phyloP scores from a whole-genome alignment of 2,329 filamentous ascomycete species.

The Aspergillus pseudotamarii region DNA sequence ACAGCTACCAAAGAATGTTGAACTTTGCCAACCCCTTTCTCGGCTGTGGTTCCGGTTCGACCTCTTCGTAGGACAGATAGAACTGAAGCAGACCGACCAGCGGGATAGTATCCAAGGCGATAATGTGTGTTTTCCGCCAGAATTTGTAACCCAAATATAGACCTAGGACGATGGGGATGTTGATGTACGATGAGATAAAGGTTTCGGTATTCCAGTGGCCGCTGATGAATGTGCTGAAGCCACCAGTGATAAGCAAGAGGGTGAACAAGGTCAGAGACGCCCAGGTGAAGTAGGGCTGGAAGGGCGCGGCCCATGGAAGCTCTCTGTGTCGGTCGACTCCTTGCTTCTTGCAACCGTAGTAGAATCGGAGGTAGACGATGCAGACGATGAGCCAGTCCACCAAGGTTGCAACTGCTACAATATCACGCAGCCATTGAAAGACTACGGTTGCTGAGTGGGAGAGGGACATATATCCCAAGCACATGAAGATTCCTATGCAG shows the following conservation, averaged over 20 bases:
- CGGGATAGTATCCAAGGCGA: conserved; percentile 37
- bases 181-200: conserved; percentile 60
- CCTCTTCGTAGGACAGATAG: conserved; percentile 27
- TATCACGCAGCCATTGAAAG: conserved; percentile 68
- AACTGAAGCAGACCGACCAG: conserved; percentile 23
- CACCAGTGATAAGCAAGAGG: conserved; percentile 67
- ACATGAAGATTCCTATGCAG: conserved; percentile 43
- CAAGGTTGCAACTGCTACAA: conserved; percentile 41
- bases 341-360: conserved; percentile 44
- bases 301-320: conserved; percentile 52
- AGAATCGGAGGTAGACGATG: conserved; percentile 56
- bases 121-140: conserved; percentile 40
- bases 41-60: conserved; percentile 28
- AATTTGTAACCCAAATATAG: conserved; percentile 52
- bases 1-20: conserved; percentile 30
- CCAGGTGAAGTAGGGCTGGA: conserved; percentile 65
- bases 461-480: conserved; percentile 62
- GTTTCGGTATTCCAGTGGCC: conserved; percentile 57
- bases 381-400: conserved; percentile 64
- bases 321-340: conserved; percentile 32
- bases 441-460: conserved; percentile 56
- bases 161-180: conserved; percentile 59
- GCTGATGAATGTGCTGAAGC: conserved; percentile 55
- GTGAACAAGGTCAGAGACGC: conserved; percentile 57
- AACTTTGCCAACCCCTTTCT: conserved; percentile 24